Evolutionary conservation across 2,329 filamentous ascomycete genomes (phyloP).

Genomic region (Pseudogymnoascus sp.): DNA sequence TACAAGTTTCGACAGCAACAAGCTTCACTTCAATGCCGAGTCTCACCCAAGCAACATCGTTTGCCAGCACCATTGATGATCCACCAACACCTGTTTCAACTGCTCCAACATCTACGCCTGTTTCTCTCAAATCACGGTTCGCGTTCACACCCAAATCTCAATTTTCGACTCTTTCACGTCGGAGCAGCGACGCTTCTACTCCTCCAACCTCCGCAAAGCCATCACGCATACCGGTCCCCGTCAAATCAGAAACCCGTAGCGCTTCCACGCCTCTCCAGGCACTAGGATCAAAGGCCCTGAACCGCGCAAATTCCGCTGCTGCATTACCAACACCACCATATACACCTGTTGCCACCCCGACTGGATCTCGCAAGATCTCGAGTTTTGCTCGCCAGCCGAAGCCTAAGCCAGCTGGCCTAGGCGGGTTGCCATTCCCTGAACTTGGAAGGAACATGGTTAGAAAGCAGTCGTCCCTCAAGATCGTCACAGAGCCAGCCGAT

Average conservation of each 20-base stretch:
- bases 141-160: neutral
- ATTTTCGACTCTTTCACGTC: constrained; percentile 14
- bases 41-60: constrained; percentile 20
- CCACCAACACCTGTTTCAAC: constrained; percentile 19
- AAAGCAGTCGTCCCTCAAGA: constrained; percentile 11
- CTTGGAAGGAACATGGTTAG: constrained; percentile 10
- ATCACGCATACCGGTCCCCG: constrained; percentile 25
- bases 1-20: neutral
- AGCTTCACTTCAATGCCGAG: constrained; percentile 15
- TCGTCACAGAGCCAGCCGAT: constrained; percentile 31
- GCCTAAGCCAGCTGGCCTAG: constrained; percentile 14
- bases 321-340: constrained; percentile 23
- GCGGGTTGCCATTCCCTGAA: constrained; percentile 23
- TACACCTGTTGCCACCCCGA: constrained; percentile 15
- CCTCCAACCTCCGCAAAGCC: constrained; percentile 19
- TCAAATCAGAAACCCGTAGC: constrained; percentile 20
- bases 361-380: neutral
- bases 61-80: constrained; percentile 19
- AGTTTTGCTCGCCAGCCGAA: neutral
- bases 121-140: neutral
- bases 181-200: constrained; percentile 1
- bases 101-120: neutral
- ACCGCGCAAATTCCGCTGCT: constrained; percentile 14
- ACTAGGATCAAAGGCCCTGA: constrained; percentile 23
- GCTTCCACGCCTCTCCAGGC: constrained; percentile 27